A percentile compares a stretch with the other conserved stretches of the same genome.
Conservation (phyloP, 73 alveolate genomes). For the Breviolum minutum region DNA sequence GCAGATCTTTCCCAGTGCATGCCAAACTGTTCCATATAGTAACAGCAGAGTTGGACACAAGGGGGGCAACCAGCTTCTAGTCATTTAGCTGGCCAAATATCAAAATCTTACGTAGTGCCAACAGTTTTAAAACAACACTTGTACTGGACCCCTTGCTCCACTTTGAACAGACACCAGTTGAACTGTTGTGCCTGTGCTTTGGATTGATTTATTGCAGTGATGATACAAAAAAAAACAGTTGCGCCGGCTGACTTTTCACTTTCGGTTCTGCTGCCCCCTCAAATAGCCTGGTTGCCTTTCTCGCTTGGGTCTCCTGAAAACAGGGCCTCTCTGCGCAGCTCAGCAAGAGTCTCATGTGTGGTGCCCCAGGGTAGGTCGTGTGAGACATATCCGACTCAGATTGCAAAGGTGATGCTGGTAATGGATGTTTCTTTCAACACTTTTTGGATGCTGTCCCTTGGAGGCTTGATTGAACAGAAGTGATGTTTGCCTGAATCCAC, state of each 20-base stretch:
- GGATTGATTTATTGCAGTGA: not conserved
- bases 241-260: not conserved
- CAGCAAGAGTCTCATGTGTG: conserved; percentile 72
- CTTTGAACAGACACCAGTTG: conserved; percentile 40
- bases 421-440: too few species aligned
- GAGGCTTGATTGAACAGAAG: too few species aligned
- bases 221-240: not conserved
- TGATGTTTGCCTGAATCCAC: too few species aligned
- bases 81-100: not conserved
- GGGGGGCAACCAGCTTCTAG: not conserved
- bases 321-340: conserved; percentile 90
- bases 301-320: not conserved
- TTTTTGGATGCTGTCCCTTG: too few species aligned
- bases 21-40: not conserved
- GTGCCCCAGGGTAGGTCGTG: not conserved
- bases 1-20: not conserved
- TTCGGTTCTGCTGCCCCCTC: not conserved
- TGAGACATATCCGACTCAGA: not conserved
- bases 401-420: not conserved
- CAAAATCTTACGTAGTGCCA: not conserved
- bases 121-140: not conserved
- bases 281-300: not conserved
- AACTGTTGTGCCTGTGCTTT: conserved; percentile 12
- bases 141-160: not conserved
- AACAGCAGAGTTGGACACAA: conserved; percentile 20